A percentile compares a stretch with the other conserved stretches of the same genome.
phyloP scores from a whole-genome alignment of 106 monocot species.

The Allium fistulosum region DNA sequence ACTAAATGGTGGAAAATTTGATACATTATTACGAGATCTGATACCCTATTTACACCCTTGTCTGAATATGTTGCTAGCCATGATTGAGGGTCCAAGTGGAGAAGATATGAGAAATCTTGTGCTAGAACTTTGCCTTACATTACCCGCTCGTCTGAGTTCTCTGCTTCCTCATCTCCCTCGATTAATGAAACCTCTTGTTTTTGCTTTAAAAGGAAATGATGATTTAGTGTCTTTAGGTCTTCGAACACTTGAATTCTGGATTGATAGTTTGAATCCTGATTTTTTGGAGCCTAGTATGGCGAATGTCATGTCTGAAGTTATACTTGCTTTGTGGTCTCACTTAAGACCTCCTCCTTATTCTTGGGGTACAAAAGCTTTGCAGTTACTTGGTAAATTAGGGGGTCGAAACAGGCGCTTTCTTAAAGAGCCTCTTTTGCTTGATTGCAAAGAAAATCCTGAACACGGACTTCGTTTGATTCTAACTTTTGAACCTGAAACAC shows the following conservation, averaged over 20 bases:
- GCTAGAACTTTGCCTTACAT: slow-evolving; percentile 83
- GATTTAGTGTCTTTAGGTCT: slow-evolving; percentile 94
- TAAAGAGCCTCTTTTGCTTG: slow-evolving; percentile 83
- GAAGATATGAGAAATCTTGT: slow-evolving; percentile 95
- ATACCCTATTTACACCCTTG: slow-evolving; percentile 91
- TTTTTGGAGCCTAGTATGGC: slow-evolving; percentile 99
- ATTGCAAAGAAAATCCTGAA: slow-evolving; percentile 98
- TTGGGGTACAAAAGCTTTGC: slow-evolving; percentile 93
- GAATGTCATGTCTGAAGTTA: slow-evolving; percentile 96
- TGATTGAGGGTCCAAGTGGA: slow-evolving; percentile 86
- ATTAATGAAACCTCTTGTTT: slow-evolving; percentile 86
- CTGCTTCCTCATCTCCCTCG: slow-evolving; percentile 97
- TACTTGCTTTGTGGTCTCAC: slow-evolving; percentile 96
- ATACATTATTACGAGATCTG: slow-evolving; percentile 79
- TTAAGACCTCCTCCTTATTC: slow-evolving; percentile 86
- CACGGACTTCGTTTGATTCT: slow-evolving; percentile 96
- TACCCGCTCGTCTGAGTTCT: slow-evolving; percentile 97
- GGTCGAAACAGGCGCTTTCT: slow-evolving; percentile 97
- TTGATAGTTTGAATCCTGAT: slow-evolving; percentile 99
- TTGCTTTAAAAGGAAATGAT: slow-evolving; percentile 87
- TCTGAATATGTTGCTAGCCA: slow-evolving; percentile 85
- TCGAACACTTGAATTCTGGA: slow-evolving; percentile 97
- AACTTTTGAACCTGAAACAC: slow-evolving; percentile 94
- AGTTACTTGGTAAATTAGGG: slow-evolving; percentile 92
- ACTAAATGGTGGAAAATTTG: slow-evolving; percentile 91